Conservation (phyloP, 2,329 filamentous ascomycete genomes). For the Diaporthe destruens region DNA sequence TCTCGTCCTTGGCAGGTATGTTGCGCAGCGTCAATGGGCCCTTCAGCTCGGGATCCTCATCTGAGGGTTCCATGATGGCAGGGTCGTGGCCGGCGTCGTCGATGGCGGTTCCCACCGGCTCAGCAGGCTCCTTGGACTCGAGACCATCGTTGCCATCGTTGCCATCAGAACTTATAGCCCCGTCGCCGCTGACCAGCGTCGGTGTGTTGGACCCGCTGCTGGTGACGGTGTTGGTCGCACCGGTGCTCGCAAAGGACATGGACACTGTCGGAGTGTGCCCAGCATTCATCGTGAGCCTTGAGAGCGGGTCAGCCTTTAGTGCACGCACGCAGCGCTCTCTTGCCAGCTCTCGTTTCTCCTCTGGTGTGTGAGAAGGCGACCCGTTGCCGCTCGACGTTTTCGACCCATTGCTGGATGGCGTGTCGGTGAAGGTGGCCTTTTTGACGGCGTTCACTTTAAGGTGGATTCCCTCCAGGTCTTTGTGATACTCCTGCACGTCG, state of each 20-base stretch:
- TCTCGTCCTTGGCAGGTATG: slow-evolving; percentile 67
- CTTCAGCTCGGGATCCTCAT: slow-evolving; percentile 61
- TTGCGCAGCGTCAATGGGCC: slow-evolving; percentile 68
- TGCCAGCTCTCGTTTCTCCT: slow-evolving; percentile 30
- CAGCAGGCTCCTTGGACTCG: slow-evolving; percentile 41
- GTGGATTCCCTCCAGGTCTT: slow-evolving; percentile 70
- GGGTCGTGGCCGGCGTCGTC: slow-evolving; percentile 44
- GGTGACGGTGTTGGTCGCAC: slow-evolving; percentile 53
- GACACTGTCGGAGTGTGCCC: slow-evolving; percentile 74
- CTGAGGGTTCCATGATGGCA: slow-evolving; percentile 52
- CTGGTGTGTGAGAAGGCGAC: slow-evolving; percentile 41
- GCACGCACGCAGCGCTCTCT: slow-evolving; percentile 41
- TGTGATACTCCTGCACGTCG: slow-evolving; percentile 69
- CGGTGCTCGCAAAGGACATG: slow-evolving; percentile 61
- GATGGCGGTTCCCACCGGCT: slow-evolving; percentile 42
- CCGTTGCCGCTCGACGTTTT: slow-evolving; percentile 47
- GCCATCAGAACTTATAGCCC: slow-evolving; percentile 40
- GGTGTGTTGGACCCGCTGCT: slow-evolving; percentile 58
- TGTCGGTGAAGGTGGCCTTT: slow-evolving; percentile 63
- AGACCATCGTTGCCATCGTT: slow-evolving; percentile 33
- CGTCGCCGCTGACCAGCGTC: slow-evolving; percentile 46
- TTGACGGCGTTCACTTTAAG: slow-evolving; percentile 67
- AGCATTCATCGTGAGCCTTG: slow-evolving; percentile 71
- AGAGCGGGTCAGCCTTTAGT: slow-evolving; percentile 61
- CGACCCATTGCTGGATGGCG: slow-evolving; percentile 47